phyloP scores from a whole-genome alignment of 2,329 filamentous ascomycete species.

The Malbranchea cinnamomea region DNA sequence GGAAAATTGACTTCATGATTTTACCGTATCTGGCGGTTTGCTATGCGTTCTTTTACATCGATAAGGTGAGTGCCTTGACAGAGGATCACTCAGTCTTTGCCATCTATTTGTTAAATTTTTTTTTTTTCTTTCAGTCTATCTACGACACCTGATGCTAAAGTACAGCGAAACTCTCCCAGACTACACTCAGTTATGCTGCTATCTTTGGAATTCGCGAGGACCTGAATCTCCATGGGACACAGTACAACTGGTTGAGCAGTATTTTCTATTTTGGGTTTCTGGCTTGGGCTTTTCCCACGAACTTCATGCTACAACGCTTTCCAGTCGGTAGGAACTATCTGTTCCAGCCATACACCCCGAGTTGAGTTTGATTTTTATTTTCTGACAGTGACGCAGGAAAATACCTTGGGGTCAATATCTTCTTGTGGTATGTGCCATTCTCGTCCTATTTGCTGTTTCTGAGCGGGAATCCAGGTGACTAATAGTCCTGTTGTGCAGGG shows the following conservation, averaged over 20 bases:
- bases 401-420: conserved; percentile 42
- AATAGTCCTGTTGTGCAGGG: conserved; percentile 16
- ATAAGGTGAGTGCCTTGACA: conserved; percentile 18
- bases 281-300: conserved; percentile 40
- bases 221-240: conserved; percentile 38
- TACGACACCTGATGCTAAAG: no score
- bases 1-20: conserved; percentile 46
- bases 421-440: conserved; percentile 31
- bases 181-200: conserved; percentile 46
- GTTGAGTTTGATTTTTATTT: neutral
- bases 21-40: conserved; percentile 41
- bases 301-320: conserved; percentile 37
- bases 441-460: neutral
- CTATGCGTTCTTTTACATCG: conserved; percentile 40
- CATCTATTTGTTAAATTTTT: neutral
- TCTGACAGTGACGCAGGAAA: no score
- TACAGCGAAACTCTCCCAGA: conserved; percentile 20
- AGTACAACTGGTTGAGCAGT: conserved; percentile 43
- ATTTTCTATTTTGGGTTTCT: conserved; percentile 44
- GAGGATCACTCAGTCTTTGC: no score
- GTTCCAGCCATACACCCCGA: neutral
- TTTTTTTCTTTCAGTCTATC: no score
- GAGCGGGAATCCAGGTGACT: neutral
- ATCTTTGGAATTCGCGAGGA: conserved; percentile 50
- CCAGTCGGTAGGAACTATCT: conserved; percentile 28